phyloP scores from a whole-genome alignment of 768 basidiomycete species.

The Amanita exitialis region DNA sequence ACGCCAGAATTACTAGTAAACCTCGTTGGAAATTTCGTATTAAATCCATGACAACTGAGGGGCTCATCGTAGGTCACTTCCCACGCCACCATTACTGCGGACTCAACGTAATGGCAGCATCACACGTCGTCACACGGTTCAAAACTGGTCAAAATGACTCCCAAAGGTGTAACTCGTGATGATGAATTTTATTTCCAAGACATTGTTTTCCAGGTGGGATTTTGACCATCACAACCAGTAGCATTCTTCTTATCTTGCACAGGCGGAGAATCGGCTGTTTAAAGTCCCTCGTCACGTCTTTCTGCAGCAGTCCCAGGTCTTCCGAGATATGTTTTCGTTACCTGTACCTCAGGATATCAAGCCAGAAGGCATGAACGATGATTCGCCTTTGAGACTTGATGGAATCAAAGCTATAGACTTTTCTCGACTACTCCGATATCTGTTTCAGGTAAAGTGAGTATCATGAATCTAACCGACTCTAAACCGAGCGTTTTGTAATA shows the following conservation, averaged over 20 bases:
- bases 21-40: too few relatives aligned
- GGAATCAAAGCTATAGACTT: conserved; percentile 17
- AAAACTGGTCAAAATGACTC: not conserved
- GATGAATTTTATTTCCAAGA: conserved; percentile 1
- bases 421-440: conserved; percentile 8
- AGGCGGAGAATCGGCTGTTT: conserved; percentile 30
- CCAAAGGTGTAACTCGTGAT: not conserved
- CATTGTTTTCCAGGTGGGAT: not conserved
- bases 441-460: conserved; percentile 11
- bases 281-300: conserved; percentile 27
- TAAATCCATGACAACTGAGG: too few relatives aligned
- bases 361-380: conserved; percentile 18
- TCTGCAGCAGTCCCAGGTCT: conserved; percentile 21
- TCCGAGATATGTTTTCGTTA: conserved; percentile 22
- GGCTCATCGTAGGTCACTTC: too few relatives aligned
- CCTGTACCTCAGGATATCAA: conserved; percentile 12
- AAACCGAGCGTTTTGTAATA: not conserved
- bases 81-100: too few relatives aligned
- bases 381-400: conserved; percentile 18
- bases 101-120: too few relatives aligned
- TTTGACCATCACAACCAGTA: too few relatives aligned
- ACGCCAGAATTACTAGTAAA: too few relatives aligned
- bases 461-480: too few relatives aligned
- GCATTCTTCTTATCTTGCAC: not conserved
- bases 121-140: not conserved